phyloP scores from a whole-genome alignment of 2,329 filamentous ascomycete genomes.

The Ophiostoma populinum region DNA sequence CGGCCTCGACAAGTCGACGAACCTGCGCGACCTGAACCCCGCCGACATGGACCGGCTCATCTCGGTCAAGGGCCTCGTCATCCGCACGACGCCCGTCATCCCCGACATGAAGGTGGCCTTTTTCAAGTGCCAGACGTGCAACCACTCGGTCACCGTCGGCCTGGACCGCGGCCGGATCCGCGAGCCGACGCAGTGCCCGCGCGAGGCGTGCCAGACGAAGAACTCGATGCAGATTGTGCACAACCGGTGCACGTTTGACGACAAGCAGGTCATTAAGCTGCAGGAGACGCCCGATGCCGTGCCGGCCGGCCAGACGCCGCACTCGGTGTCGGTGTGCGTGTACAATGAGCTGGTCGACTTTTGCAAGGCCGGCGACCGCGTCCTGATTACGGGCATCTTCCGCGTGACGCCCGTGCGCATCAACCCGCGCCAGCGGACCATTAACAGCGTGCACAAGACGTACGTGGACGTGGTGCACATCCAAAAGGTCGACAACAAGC shows the following conservation, averaged over 20 bases:
- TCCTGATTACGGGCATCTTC: slow-evolving; percentile 94
- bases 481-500: slow-evolving; percentile 90
- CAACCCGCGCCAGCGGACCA: slow-evolving; percentile 78
- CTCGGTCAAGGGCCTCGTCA: slow-evolving; percentile 88
- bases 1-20: slow-evolving; percentile 71
- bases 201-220: slow-evolving; percentile 60
- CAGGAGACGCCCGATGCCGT: slow-evolving; percentile 94
- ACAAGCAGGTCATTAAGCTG: slow-evolving; percentile 97
- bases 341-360: slow-evolving; percentile 96
- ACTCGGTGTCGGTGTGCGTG: slow-evolving; percentile 88
- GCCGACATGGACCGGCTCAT: slow-evolving; percentile 89
- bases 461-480: slow-evolving; percentile 92
- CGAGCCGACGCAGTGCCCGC: slow-evolving; percentile 80
- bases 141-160: slow-evolving; percentile 75
- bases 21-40: slow-evolving; percentile 80
- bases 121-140: slow-evolving; percentile 88
- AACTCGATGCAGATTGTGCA: slow-evolving; percentile 99
- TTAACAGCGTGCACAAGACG: slow-evolving; percentile 95
- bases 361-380: slow-evolving; percentile 92
- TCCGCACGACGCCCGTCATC: slow-evolving; percentile 87
- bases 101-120: slow-evolving; percentile 99
- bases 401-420: slow-evolving; percentile 84
- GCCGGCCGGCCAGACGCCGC: slow-evolving; percentile 88
- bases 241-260: slow-evolving; percentile 84
- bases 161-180: slow-evolving; percentile 93